A percentile compares a stretch with the other conserved stretches of the same genome.
These are phyloP conservation scores for Lobosporangium transversale DNA, from an alignment of 192 early-diverging fungal genomes.

Conservation along the genomic window DNA sequence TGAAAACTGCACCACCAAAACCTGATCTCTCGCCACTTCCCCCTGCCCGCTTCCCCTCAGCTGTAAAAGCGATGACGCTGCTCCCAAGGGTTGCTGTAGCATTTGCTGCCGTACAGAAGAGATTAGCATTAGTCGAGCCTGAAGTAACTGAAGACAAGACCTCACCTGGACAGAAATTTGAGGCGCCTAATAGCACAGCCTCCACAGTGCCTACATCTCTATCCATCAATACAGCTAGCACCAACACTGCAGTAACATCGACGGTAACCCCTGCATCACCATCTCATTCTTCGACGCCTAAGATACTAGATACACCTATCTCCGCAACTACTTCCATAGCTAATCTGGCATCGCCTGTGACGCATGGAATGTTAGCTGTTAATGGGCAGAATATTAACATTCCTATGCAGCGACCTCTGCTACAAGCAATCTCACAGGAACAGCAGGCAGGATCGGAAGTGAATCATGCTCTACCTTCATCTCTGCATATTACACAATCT, in stretches of 20 bases:
- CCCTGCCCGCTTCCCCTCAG: slow-evolving; percentile 39
- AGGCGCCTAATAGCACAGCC: not conserved
- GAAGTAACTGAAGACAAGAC: not conserved
- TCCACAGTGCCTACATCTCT: not conserved
- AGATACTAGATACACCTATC: not conserved
- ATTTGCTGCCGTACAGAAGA: slow-evolving; percentile 27
- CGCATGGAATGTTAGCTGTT: too few species aligned
- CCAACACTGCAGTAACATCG: not conserved
- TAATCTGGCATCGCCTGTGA: too few species aligned
- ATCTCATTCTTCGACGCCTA: not conserved
- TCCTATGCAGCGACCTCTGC: too few species aligned
- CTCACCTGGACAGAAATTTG: not conserved
- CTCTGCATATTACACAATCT: not conserved
- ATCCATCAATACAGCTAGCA: not conserved
- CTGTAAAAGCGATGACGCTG: slow-evolving; percentile 26
- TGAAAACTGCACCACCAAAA: slow-evolving; percentile 28
- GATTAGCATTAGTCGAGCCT: not conserved
- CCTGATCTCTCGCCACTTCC: slow-evolving; percentile 45
- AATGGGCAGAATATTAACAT: too few species aligned
- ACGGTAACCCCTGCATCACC: not conserved
- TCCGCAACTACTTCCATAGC: too few species aligned
- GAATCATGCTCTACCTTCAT: too few species aligned
- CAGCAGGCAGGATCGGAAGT: too few species aligned
- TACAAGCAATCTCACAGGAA: too few species aligned
- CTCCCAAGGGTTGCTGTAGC: slow-evolving; percentile 32